Conservation (phyloP, 2,329 filamentous ascomycete genomes). For the Clonostachys solani region DNA sequence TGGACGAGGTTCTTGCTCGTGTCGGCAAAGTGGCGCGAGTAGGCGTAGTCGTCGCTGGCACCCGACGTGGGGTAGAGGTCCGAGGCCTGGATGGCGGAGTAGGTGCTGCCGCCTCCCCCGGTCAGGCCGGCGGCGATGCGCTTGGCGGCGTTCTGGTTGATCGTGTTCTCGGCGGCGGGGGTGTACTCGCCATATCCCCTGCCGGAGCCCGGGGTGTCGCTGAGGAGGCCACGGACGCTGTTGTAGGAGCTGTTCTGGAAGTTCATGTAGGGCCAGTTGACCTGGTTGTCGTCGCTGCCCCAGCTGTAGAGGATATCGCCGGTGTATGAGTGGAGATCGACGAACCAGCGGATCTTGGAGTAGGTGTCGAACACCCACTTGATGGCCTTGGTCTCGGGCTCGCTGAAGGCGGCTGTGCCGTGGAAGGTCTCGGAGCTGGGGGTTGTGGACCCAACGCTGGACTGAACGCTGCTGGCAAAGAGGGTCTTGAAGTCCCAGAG, state of each 20-base stretch:
- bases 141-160: slow-evolving; percentile 21
- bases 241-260: slow-evolving; percentile 49
- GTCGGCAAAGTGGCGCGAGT: background rate
- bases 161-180: slow-evolving; percentile 21
- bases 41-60: slow-evolving; percentile 38
- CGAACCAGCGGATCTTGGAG: slow-evolving; percentile 47
- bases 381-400: slow-evolving; percentile 51
- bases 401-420: slow-evolving; percentile 45
- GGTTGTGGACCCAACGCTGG: slow-evolving; percentile 12
- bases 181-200: slow-evolving; percentile 40
- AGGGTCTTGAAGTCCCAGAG: slow-evolving; percentile 43
- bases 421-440: slow-evolving; percentile 44
- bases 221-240: slow-evolving; percentile 34
- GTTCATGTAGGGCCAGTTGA: slow-evolving; percentile 36
- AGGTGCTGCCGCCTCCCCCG: slow-evolving; percentile 26
- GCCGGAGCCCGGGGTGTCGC: slow-evolving; percentile 25
- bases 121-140: slow-evolving; percentile 32
- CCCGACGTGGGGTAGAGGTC: slow-evolving; percentile 41
- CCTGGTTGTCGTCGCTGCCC: slow-evolving; percentile 51
- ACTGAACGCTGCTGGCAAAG: slow-evolving; percentile 21
- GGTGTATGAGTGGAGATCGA: slow-evolving; percentile 52
- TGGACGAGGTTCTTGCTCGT: background rate
- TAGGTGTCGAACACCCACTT: slow-evolving; percentile 46
- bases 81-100: slow-evolving; percentile 30
- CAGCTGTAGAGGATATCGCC: slow-evolving; percentile 50